Conservation (phyloP, 78 protist species). For the Dictyostelium brefeldianum region DNA sequence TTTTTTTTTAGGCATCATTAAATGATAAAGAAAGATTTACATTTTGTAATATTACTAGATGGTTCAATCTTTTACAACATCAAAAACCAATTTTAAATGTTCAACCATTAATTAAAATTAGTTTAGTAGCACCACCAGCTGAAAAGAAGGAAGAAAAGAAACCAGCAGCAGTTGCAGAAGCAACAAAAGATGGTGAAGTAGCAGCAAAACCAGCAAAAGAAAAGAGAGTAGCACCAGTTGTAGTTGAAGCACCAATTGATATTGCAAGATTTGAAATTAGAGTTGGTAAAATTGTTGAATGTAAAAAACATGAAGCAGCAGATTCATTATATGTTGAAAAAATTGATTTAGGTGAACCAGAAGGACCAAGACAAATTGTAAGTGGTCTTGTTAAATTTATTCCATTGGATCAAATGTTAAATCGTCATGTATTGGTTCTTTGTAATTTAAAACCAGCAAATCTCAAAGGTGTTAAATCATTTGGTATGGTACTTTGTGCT, state of each 20-base stretch:
- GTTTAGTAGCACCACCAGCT: constrained; percentile 70
- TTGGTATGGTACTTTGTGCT: constrained; percentile 93
- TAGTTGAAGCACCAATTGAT: constrained; percentile 74
- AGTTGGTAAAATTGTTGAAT: constrained; percentile 90
- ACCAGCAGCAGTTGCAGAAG: constrained; percentile 32
- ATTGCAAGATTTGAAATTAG: constrained; percentile 87
- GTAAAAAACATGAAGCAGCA: constrained; percentile 84
- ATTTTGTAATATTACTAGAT: constrained; percentile 77
- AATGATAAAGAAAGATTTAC: constrained; percentile 73
- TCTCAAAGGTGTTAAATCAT: constrained; percentile 83
- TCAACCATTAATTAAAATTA: constrained; percentile 40
- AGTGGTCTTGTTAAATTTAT: constrained; percentile 87
- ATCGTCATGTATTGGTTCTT: constrained; percentile 85
- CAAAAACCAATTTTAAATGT: constrained; percentile 22
- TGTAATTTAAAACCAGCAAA: constrained; percentile 89
- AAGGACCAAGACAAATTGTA: constrained; percentile 84
- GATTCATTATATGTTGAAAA: constrained; percentile 91
- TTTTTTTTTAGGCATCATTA: constrained; percentile 20
- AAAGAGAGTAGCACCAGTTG: constrained; percentile 45
- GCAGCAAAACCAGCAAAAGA: constrained; percentile 4
- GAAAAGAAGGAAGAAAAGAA: constrained; percentile 61
- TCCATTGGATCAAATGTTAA: constrained; percentile 74
- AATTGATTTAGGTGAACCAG: constrained; percentile 91
- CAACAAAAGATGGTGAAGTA: constrained; percentile 10
- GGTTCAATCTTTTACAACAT: constrained; percentile 74